A percentile compares a stretch with the other conserved stretches of the same genome.
These are phyloP conservation scores for Puccinia coronata DNA, from an alignment of 1,284 basidiomycete genomes.

Conservation along the genomic window DNA sequence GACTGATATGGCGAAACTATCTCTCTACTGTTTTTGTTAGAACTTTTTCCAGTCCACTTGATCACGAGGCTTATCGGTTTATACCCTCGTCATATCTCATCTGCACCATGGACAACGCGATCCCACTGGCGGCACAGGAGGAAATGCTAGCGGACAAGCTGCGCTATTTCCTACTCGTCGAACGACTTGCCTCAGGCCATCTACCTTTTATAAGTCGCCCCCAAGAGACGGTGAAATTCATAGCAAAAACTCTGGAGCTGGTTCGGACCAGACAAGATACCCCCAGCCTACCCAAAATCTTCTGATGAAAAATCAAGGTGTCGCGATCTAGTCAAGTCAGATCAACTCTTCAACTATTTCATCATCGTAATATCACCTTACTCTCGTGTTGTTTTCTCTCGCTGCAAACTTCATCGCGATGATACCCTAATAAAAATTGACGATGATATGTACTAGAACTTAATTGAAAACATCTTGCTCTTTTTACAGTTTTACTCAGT, in stretches of 20 bases:
- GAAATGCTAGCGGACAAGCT: slow-evolving; percentile 50
- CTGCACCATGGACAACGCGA: slow-evolving; percentile 51
- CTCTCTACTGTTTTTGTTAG: not conserved
- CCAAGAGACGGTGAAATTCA: slow-evolving; percentile 49
- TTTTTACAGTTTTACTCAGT: too few species aligned
- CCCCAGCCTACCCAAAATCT: too few species aligned
- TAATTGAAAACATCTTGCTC: too few species aligned
- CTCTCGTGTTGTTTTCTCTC: too few species aligned
- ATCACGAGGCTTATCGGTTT: slow-evolving; percentile 51
- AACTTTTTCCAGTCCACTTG: slow-evolving; percentile 12
- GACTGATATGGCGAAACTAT: not conserved
- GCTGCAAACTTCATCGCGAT: too few species aligned
- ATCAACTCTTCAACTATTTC: too few species aligned
- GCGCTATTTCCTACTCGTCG: slow-evolving; percentile 43
- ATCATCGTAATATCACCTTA: too few species aligned
- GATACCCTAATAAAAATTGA: too few species aligned
- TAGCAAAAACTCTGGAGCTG: slow-evolving; percentile 15
- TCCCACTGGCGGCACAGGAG: slow-evolving; percentile 49
- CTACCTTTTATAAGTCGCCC: slow-evolving; percentile 51
- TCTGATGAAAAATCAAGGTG: too few species aligned
- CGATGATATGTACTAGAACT: too few species aligned
- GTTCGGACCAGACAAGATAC: not conserved
- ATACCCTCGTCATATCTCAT: slow-evolving; percentile 52
- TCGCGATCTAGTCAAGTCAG: too few species aligned
- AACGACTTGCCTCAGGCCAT: slow-evolving; percentile 49